Evolutionary conservation across 305 asterid genomes (phyloP), one percentile per base, ranked within the genome.

Genomic region (Fraxinus platypoda): DNA sequence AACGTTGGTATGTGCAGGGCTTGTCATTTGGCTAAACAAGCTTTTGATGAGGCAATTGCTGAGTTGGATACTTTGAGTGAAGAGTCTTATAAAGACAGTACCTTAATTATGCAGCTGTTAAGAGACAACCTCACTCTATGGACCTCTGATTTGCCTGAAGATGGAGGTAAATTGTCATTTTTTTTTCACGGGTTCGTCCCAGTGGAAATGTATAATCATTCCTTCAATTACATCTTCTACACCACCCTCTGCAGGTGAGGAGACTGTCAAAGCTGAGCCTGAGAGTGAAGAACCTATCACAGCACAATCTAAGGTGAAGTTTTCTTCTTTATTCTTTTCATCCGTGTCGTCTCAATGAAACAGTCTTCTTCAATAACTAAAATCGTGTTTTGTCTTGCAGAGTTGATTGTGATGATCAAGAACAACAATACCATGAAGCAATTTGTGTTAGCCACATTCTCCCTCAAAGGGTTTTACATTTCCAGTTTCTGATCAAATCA

Each of bases 101-200:
- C 97, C 81, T 89, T 92, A 81, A 92, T 92, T 37, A 92, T 92
- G 97, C 97, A 92, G 90, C 91, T 92, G 31, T 82, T 92, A 89
- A 87, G 97, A 88, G 97, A 92, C 77, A 92, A 92, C 74, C 94
- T 92, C 87, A 92, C 97, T 46, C 94, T 92, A 80, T 92, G 97
- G 97, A 92, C 97, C 80, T 90, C 97, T 64, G 97, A 92, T 89
- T 80, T 92, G 87, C 95, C 97, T 37, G 97, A 92, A 87, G 97
- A 92, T 79, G 97, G 94, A 87, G 90, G 89, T 83, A 77, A 66
- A 35, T 52, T 23, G 52, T 62, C 46, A 21, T 52, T 82, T 25
- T 15, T 70, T 49, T 30, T 70, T 57, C 64, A 19, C 15, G 46
- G 26, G 37, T 52, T 33, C 31, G 66, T 41, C 3, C 52, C 17